phyloP scores from a whole-genome alignment of 805 yeast genomes.

The Saturnispora kantuleensis region DNA sequence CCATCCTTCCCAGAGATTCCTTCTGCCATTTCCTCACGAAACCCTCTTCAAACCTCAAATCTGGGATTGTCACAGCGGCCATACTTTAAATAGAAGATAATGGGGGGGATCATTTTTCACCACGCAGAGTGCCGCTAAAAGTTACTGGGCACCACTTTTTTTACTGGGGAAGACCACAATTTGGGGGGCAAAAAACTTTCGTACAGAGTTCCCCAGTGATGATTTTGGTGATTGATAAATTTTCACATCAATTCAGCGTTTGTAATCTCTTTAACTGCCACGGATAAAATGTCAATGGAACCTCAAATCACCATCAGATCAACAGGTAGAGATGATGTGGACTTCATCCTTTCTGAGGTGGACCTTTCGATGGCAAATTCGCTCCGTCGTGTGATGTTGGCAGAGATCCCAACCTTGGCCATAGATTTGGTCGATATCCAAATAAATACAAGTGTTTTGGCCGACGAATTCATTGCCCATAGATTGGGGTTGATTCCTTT shows the following conservation, averaged over 20 bases:
- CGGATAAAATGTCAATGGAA: slow-evolving; percentile 28
- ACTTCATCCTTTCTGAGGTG: slow-evolving; percentile 77
- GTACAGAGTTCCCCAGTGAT: too few species aligned
- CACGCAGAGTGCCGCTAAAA: too few species aligned
- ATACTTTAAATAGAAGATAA: too few species aligned
- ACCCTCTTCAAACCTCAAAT: background rate
- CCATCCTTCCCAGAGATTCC: background rate
- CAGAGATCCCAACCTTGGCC: slow-evolving; percentile 95
- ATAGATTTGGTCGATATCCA: slow-evolving; percentile 94
- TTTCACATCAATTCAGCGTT: too few species aligned
- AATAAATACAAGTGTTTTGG: slow-evolving; percentile 84
- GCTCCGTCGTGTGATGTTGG: slow-evolving; percentile 79
- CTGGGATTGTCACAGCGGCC: too few species aligned
- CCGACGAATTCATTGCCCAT: slow-evolving; percentile 94
- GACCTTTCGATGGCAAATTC: slow-evolving; percentile 91
- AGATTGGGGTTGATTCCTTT: slow-evolving; percentile 89
- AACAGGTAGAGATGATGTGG: slow-evolving; percentile 79
- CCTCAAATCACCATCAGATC: slow-evolving; percentile 86
- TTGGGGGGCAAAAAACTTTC: too few species aligned
- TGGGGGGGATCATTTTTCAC: too few species aligned
- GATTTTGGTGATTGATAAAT: too few species aligned
- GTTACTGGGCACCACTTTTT: too few species aligned
- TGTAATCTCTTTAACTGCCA: background rate
- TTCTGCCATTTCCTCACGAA: background rate
- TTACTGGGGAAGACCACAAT: too few species aligned